Conservation (phyloP, 148 eudicot species). For the Heliamphora exappendiculata region DNA sequence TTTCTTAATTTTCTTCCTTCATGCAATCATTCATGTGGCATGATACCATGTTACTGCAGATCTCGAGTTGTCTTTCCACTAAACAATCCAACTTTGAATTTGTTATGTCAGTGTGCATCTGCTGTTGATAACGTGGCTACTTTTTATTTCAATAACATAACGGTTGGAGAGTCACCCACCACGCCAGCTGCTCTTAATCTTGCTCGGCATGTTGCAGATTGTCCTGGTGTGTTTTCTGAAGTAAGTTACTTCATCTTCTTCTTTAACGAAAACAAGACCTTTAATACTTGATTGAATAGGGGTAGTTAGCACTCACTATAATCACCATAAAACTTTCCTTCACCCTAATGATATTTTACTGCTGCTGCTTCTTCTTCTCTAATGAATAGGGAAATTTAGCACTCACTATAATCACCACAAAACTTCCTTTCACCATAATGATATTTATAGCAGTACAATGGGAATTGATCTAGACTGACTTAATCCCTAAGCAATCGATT, state of each 20-base stretch:
- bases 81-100: background rate
- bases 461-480: no score
- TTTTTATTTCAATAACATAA: constrained; percentile 85
- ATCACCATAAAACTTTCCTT: no score
- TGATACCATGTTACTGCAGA: background rate
- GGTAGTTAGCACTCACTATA: no score
- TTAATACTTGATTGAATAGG: no score
- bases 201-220: constrained; percentile 74
- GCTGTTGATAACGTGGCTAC: constrained; percentile 91
- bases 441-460: no score
- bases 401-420: no score
- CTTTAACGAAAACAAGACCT: no score
- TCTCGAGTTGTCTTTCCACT: background rate
- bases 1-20: background rate
- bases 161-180: constrained; percentile 80
- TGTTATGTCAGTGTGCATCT: constrained; percentile 68
- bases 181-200: constrained; percentile 76
- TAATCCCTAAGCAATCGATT: no score
- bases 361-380: no score
- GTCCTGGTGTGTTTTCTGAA: constrained; percentile 78
- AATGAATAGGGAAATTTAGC: no score
- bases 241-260: constrained; percentile 37
- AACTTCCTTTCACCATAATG: no score
- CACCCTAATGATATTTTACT: no score
- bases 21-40: background rate